Evolutionary conservation across 495 filamentous ascomycete genomes (phyloP).

Genomic region (Penicillium maclennaniae): DNA sequence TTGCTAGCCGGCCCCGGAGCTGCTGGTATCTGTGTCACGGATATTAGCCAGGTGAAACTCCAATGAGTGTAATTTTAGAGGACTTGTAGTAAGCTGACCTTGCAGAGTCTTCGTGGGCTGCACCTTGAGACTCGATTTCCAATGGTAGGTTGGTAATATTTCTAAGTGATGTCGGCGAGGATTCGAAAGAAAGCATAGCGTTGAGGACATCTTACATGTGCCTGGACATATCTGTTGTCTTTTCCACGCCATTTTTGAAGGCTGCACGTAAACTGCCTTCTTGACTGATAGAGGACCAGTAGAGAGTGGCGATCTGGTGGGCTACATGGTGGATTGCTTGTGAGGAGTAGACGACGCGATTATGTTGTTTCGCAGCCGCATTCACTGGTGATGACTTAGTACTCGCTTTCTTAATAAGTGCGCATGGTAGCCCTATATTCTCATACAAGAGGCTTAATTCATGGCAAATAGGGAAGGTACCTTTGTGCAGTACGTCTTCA

Average conservation of each 20-base stretch:
- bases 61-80: slow-evolving; percentile 14
- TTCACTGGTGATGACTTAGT: slow-evolving; percentile 50
- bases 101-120: slow-evolving; percentile 31
- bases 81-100: slow-evolving; percentile 22
- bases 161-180: slow-evolving; percentile 17
- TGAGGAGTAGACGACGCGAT: slow-evolving; percentile 65
- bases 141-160: slow-evolving; percentile 38
- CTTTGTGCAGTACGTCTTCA: slow-evolving; percentile 52
- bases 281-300: slow-evolving; percentile 51
- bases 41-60: slow-evolving; percentile 28
- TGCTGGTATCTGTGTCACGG: slow-evolving; percentile 51
- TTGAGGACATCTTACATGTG: slow-evolving; percentile 35
- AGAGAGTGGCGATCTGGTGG: slow-evolving; percentile 74
- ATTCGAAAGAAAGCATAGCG: background rate
- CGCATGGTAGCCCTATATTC: background rate
- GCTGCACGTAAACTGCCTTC: slow-evolving; percentile 41
- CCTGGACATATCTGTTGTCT: slow-evolving; percentile 43
- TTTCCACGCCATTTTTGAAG: slow-evolving; percentile 35
- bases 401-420: background rate
- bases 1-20: slow-evolving; percentile 47
- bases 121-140: slow-evolving; percentile 29
- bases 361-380: slow-evolving; percentile 62
- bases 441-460: background rate
- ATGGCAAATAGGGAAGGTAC: slow-evolving; percentile 20
- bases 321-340: slow-evolving; percentile 76